phyloP scores from a whole-genome alignment of 116 monocot species.

The Iris pallida region DNA sequence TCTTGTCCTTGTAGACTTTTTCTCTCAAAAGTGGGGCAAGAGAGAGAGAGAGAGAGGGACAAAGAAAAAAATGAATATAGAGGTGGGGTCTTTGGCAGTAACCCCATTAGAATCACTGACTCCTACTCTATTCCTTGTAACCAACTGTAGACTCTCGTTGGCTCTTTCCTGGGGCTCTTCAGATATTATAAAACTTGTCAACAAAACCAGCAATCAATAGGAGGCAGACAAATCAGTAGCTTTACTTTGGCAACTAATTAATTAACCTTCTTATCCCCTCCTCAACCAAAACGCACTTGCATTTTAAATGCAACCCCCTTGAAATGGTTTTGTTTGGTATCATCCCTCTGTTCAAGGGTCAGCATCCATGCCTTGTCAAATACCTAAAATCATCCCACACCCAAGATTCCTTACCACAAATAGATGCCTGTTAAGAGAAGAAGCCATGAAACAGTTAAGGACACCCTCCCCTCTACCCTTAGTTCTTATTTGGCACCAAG shows the following conservation, averaged over 20 bases:
- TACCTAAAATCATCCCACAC: background rate
- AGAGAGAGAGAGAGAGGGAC: conserved; percentile 19
- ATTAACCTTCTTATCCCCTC: background rate
- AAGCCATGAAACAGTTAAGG: conserved; percentile 2
- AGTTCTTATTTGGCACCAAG: no score
- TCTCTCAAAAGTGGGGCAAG: conserved; percentile 15
- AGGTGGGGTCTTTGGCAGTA: conserved; percentile 24
- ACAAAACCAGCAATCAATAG: conserved; percentile 18
- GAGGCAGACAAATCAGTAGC: conserved; percentile 7
- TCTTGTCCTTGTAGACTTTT: conserved; percentile 34
- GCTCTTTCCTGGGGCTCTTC: conserved; percentile 5
- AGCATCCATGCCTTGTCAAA: conserved; percentile 55
- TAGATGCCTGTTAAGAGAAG: background rate
- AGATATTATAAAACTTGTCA: conserved; percentile 12
- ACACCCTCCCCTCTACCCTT: no score
- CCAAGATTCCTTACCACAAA: background rate
- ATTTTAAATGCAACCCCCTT: conserved; percentile 10
- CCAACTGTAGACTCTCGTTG: conserved; percentile 21
- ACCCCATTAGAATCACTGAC: conserved; percentile 42
- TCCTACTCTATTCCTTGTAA: conserved; percentile 36
- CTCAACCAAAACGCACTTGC: conserved; percentile 6
- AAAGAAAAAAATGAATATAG: background rate
- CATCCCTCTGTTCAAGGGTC: conserved; percentile 52
- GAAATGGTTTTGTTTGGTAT: conserved; percentile 36
- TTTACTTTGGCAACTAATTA: conserved; percentile 18